Percentiles rank a stretch among this genome's conserved stretches.
phyloP scores from a whole-genome alignment of 345 rosid species.

The Linum usitatissimum region DNA sequence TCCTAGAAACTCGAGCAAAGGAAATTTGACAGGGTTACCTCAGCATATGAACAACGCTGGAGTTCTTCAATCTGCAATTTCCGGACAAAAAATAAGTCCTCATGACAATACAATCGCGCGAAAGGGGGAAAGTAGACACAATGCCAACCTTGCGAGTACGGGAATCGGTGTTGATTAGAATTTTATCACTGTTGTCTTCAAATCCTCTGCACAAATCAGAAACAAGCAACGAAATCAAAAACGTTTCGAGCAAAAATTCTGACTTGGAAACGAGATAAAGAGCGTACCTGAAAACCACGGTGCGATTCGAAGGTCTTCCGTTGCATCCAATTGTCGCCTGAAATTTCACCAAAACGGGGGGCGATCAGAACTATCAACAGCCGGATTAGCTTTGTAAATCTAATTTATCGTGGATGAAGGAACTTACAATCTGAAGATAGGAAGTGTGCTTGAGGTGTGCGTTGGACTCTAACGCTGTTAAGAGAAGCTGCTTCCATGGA shows the following conservation, averaged over 20 bases:
- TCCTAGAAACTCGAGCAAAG: not conserved
- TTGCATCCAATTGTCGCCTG: slow-evolving; percentile 72
- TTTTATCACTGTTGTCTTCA: slow-evolving; percentile 44
- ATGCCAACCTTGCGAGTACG: slow-evolving; percentile 54
- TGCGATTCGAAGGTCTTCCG: slow-evolving; percentile 80
- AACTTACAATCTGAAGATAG: slow-evolving; percentile 50
- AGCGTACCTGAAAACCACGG: slow-evolving; percentile 63
- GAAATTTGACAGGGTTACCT: slow-evolving; percentile 30
- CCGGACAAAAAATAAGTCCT: slow-evolving; percentile 2
- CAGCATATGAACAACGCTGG: slow-evolving; percentile 59
- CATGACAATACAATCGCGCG: not conserved
- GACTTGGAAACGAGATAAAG: not conserved
- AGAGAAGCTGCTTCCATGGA: slow-evolving; percentile 85
- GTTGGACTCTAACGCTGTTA: slow-evolving; percentile 51
- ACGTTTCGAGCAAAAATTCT: not conserved
- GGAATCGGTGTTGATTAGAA: slow-evolving; percentile 58
- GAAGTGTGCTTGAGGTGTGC: slow-evolving; percentile 56
- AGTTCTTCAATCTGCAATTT: slow-evolving; percentile 68
- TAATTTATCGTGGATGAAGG: not conserved
- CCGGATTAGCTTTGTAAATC: not conserved
- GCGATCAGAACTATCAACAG: not conserved
- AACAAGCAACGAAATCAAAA: slow-evolving; percentile 5
- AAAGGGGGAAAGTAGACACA: not conserved
- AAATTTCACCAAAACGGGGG: slow-evolving; percentile 7
- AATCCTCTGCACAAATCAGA: slow-evolving; percentile 44